Evolutionary conservation across 2,329 filamentous ascomycete species (phyloP).

Genomic region (Aureobasidium sp.): DNA sequence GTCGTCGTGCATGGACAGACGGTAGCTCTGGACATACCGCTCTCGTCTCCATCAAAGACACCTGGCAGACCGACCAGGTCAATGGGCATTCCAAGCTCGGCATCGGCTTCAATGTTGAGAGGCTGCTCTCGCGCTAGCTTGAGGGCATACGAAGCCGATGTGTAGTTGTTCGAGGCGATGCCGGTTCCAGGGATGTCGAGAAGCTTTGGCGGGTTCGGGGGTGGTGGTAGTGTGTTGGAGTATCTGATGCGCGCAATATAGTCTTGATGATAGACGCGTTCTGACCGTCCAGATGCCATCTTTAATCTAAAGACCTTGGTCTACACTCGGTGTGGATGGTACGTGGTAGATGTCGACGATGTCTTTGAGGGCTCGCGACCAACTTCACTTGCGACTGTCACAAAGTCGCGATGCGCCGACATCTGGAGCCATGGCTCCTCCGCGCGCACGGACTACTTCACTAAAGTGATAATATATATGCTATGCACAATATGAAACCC

Average conservation of each 20-base stretch:
- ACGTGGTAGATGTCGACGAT: not conserved
- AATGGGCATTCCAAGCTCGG: slow-evolving; percentile 94
- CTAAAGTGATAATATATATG: not conserved
- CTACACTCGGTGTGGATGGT: not conserved
- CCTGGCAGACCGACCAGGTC: slow-evolving; percentile 92
- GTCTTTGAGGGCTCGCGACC: not conserved
- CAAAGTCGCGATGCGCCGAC: not conserved
- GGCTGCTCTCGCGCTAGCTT: slow-evolving; percentile 84
- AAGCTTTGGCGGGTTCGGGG: slow-evolving; percentile 89
- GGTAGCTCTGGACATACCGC: slow-evolving; percentile 52
- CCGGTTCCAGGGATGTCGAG: slow-evolving; percentile 95
- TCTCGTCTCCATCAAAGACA: slow-evolving; percentile 90
- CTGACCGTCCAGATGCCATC: slow-evolving; percentile 13
- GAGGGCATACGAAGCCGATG: slow-evolving; percentile 81
- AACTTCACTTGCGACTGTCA: not conserved
- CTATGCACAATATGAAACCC: not conserved
- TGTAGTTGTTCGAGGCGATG: slow-evolving; percentile 77
- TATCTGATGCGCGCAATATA: slow-evolving; percentile 95
- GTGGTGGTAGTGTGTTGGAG: slow-evolving; percentile 89
- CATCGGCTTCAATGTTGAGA: slow-evolving; percentile 93
- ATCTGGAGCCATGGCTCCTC: not conserved
- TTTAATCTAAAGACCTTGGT: not conserved
- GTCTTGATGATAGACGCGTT: slow-evolving; percentile 65
- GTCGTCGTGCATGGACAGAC: not conserved
- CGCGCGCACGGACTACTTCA: not conserved